Evolutionary conservation across 805 yeast genomes (phyloP).

Genomic region (Teunomyces stri): DNA sequence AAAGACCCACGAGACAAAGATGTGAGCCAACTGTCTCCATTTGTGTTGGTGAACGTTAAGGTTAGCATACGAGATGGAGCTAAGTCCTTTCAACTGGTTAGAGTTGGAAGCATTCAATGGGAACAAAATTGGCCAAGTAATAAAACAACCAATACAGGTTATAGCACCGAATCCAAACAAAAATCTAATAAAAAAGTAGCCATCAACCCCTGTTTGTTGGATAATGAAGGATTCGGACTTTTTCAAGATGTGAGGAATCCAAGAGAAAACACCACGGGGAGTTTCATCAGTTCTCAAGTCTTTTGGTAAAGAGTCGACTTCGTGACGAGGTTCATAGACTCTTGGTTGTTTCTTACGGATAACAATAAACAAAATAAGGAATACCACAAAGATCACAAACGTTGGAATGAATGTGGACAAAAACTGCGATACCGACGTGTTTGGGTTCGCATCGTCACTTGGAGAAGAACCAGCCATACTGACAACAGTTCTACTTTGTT

Average conservation of each 20-base stretch:
- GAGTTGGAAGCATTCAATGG: conserved; percentile 77
- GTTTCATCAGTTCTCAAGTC: conserved; percentile 43
- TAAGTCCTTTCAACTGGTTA: conserved; percentile 53
- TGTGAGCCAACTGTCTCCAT: conserved; percentile 70
- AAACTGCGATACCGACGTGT: conserved; percentile 49
- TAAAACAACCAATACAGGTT: conserved; percentile 50
- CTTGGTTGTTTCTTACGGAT: conserved; percentile 44
- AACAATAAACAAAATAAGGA: conserved; percentile 35
- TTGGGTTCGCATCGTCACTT: conserved; percentile 1
- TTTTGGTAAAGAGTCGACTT: conserved; percentile 45
- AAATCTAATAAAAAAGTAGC: conserved; percentile 70
- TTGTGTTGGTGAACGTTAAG: conserved; percentile 44
- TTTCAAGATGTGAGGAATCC: conserved; percentile 52
- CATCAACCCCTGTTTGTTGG: conserved; percentile 73
- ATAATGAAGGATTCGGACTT: conserved; percentile 61
- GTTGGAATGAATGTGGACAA: conserved; percentile 48
- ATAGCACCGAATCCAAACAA: conserved; percentile 53
- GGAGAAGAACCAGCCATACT: conserved; percentile 1
- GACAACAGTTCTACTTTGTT: background rate
- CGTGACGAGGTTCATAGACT: conserved; percentile 53
- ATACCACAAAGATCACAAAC: conserved; percentile 40
- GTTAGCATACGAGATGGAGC: conserved; percentile 61
- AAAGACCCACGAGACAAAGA: conserved; percentile 70
- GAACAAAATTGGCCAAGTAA: conserved; percentile 66
- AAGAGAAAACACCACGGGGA: conserved; percentile 47